Evolutionary conservation across 2,329 filamentous ascomycete genomes (phyloP).

Genomic region (Dothideomycetes sp.): DNA sequence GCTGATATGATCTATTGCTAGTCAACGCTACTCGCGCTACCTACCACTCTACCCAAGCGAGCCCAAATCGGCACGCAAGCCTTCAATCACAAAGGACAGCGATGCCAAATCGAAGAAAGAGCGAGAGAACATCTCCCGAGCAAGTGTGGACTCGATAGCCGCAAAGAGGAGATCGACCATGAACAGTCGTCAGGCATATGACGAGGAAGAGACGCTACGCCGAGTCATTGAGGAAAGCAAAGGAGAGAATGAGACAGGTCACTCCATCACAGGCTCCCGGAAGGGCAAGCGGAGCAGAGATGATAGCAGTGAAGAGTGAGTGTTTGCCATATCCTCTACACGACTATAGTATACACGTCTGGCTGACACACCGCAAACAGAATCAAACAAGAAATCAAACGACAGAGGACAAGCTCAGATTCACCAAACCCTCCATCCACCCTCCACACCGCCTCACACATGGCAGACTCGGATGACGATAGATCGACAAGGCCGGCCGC

Average conservation of each 20-base stretch:
- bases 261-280: constrained; percentile 45
- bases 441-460: constrained; percentile 34
- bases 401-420: constrained; percentile 71
- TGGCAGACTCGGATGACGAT: constrained; percentile 60
- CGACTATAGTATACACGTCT: background rate
- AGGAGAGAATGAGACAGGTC: constrained; percentile 52
- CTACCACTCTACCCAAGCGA: constrained; percentile 44
- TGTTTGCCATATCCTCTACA: constrained; percentile 15
- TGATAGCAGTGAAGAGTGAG: constrained; percentile 83
- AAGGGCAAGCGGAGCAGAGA: constrained; percentile 76
- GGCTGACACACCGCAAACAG: constrained; percentile 31
- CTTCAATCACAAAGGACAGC: constrained; percentile 45
- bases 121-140: constrained; percentile 40
- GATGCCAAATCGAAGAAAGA: constrained; percentile 41
- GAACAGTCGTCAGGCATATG: constrained; percentile 93
- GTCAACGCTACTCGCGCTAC: constrained; percentile 53
- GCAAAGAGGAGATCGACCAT: constrained; percentile 89
- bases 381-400: constrained; percentile 60
- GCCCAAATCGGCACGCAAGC: constrained; percentile 52
- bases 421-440: constrained; percentile 50
- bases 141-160: constrained; percentile 43
- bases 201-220: constrained; percentile 82
- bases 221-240: constrained; percentile 93
- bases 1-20: no score
- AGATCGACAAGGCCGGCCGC: constrained; percentile 7